Evolutionary conservation across 345 rosid genomes (phyloP).

Genomic region (Eucalyptus sp.): DNA sequence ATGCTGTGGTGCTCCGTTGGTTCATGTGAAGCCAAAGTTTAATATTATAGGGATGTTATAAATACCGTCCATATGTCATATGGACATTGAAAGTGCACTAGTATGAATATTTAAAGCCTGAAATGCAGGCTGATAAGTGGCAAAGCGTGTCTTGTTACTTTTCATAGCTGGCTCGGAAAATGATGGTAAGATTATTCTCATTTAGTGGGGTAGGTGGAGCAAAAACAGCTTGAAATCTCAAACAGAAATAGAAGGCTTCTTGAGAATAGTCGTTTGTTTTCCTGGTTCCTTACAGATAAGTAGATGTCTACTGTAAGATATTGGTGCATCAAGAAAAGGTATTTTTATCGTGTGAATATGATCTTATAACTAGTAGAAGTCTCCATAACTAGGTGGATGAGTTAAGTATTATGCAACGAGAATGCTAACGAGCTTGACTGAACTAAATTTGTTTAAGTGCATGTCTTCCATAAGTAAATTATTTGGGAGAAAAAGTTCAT

Average conservation of each 20-base stretch:
- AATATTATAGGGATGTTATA: background rate
- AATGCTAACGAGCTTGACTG: background rate
- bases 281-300: background rate
- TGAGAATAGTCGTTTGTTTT: background rate
- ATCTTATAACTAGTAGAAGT: background rate
- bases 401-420: background rate
- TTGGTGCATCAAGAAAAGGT: background rate
- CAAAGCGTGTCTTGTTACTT: background rate
- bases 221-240: background rate
- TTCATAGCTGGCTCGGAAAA: background rate
- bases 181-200: background rate
- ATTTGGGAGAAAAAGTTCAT: background rate
- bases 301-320: background rate
- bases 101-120: background rate
- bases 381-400: background rate
- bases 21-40: background rate
- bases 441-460: background rate
- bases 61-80: background rate
- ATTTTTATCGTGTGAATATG: background rate
- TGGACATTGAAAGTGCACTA: background rate
- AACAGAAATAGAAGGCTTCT: background rate
- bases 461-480: background rate
- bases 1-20: background rate
- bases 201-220: background rate
- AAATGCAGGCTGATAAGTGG: background rate